Conservation (phyloP, 805 yeast genomes). For the Ogataea minuta region DNA sequence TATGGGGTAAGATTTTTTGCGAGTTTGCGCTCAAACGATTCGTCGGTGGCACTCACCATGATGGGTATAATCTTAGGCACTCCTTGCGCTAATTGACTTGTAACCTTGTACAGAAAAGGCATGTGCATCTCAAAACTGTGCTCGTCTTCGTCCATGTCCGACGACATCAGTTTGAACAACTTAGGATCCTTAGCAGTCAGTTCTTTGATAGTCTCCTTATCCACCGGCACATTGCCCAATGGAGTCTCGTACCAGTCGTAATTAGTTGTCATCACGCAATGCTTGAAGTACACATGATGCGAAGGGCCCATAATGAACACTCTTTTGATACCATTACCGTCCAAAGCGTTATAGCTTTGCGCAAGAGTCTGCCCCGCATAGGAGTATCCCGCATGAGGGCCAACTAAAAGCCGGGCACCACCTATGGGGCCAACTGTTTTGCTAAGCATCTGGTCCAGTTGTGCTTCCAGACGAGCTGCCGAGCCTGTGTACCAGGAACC, state of each 20-base stretch:
- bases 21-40: slow-evolving; percentile 41
- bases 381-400: slow-evolving; percentile 88
- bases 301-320: slow-evolving; percentile 90
- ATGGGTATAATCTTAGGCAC: slow-evolving; percentile 67
- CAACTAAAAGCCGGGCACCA: slow-evolving; percentile 53
- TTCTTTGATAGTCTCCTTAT: slow-evolving; percentile 41
- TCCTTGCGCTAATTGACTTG: slow-evolving; percentile 31
- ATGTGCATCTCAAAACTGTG: slow-evolving; percentile 95
- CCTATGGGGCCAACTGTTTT: slow-evolving; percentile 34
- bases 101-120: slow-evolving; percentile 62
- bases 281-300: slow-evolving; percentile 79
- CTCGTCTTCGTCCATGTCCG: slow-evolving; percentile 71
- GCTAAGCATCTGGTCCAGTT: slow-evolving; percentile 48
- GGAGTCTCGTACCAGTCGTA: slow-evolving; percentile 74
- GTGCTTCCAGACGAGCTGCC: slow-evolving; percentile 41
- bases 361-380: slow-evolving; percentile 80
- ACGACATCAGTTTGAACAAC: slow-evolving; percentile 54
- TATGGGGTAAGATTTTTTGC: slow-evolving; percentile 52
- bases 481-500: slow-evolving; percentile 82
- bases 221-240: slow-evolving; percentile 71
- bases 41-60: slow-evolving; percentile 64
- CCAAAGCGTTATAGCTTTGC: slow-evolving; percentile 72
- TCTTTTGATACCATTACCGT: slow-evolving; percentile 51
- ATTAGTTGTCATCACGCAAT: slow-evolving; percentile 51
- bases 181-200: slow-evolving; percentile 37